Base-by-base conservation (phyloP, 495 filamentous ascomycete genomes). In the Trichoderma erinaceum region DNA sequence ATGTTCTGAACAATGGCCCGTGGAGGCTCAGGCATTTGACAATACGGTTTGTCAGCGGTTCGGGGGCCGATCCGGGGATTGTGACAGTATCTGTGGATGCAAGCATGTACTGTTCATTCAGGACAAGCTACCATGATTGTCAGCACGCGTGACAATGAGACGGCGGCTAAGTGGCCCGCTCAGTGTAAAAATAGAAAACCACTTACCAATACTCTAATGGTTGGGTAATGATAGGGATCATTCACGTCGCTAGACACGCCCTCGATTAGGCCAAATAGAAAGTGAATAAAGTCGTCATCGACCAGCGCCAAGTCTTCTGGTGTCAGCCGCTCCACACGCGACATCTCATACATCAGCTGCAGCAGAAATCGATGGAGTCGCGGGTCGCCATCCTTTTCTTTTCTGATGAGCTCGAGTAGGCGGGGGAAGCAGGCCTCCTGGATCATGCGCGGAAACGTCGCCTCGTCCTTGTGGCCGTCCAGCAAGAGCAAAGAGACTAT, bases 101-200 rank as follows among this genome's bases (percentile, higher is more conserved):
- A 56, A 97, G 90, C 92, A 99, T 96, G 79, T 97, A 99, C 77
- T 99, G 95, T 74, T 99, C 95, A 77, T 98, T 99, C 70, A 99
- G 79, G 61, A 99, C 93, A 71, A 99, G 86, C 93, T 98, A 74
- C 27, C 69, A 67, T 74, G 5, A 11, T 23, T 23, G 48, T 52
- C 48, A 52, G 48, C 21, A 52, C 21, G 2, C 10, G 4, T 46
- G 13, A 46, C 1, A 2, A 18, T 52, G n/a, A 18, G n/a, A 52
- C 3, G 18, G 7, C 4, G 35, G 8, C 35, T 10, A 38, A 5
- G 0, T 52, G 48, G 18, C 18, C 48, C 5, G 18, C 8, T 23
- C 6, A 4, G 25, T 52, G n/a, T 35, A 65, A 35, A 65, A 61
- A 48, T 6, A 38, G 8, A 38, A 38, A 38, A 41, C 5, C 41